Evolutionary conservation across 108 stramenopile genomes (phyloP), one percentile per base, ranked within the genome.

Genomic region (Mayamaea pseudoterrestris): DNA sequence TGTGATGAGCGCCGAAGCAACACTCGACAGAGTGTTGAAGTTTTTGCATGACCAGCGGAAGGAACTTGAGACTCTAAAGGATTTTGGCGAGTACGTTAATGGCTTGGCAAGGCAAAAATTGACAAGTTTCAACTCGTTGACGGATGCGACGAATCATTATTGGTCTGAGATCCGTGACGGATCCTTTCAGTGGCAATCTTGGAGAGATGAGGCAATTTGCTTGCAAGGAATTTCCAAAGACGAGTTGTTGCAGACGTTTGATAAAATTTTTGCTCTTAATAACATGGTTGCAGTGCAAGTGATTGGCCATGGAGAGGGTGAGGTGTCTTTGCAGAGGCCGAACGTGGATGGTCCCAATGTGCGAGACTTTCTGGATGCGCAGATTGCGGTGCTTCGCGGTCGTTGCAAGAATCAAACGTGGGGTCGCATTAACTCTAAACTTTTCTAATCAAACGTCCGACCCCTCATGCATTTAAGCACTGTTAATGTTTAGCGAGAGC

Each of bases 71-170:
- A 85, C 86, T 81, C 52, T 39, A n/a, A 21, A 61, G 0, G 52
- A 75, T 31, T 86, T 78, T 47, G 66, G 63, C 61, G 76, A 75
- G 39, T 68, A 90, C 50, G 34, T 90, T 21, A 63, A 73, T 22
- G 75, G 67, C 14, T 48, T 90, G 7, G 81, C 83, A 21, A 85
- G 73, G 45, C 65, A 75, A 41, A 90, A 90, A 44, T 61, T 90
- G 20, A 69, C 83, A 46, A 78, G 67, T 63, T 78, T 66, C 52
- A 74, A 86, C 39, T 86, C 81, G 16, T 52, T 90, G 30, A 58
- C 74, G 11, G 89, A 90, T 14, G 79, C 80, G 63, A 61, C 60
- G 4, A 46, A 40, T 37, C 48, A 50, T 28, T 58, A 72, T 47
- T 86, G 84, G 80, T 43, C 55, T 18, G 78, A 77, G 53, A 88